These are phyloP conservation scores for baker's yeast (Saccharomyces cerevisiae) DNA, from an alignment of 805 yeast species.

Conservation along the genomic window DNA sequence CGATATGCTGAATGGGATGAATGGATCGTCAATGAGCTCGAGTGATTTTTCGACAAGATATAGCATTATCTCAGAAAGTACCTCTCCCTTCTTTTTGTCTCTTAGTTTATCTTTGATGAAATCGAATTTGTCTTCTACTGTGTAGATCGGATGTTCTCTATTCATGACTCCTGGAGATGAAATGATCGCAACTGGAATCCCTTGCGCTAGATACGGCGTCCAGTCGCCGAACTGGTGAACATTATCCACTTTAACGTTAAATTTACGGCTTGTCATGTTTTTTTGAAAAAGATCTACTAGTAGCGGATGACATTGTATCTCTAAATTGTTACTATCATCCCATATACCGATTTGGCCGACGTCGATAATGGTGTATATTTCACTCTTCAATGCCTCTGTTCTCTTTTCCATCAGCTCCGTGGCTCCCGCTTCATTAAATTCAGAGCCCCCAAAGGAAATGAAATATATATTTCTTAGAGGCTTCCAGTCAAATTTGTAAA, in stretches of 20 bases:
- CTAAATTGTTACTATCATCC: constrained; percentile 45
- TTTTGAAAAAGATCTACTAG: constrained; percentile 40
- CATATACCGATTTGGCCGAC: constrained; percentile 43
- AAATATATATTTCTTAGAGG: constrained; percentile 80
- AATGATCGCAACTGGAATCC: constrained; percentile 37
- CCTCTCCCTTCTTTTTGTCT: constrained; percentile 42
- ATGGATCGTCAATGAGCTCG: constrained; percentile 64
- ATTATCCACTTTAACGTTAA: constrained; percentile 19
- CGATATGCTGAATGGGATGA: constrained; percentile 59
- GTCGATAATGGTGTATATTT: constrained; percentile 66
- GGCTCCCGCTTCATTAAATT: constrained; percentile 78
- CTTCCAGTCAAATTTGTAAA: constrained; percentile 60
- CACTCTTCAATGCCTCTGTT: constrained; percentile 44
- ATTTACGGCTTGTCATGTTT: constrained; percentile 12
- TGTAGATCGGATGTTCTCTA: constrained; percentile 47
- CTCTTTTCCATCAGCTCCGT: constrained; percentile 63
- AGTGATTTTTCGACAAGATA: constrained; percentile 46
- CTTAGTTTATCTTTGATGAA: constrained; percentile 36
- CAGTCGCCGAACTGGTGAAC: constrained; percentile 50
- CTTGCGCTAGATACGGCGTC: constrained; percentile 55
- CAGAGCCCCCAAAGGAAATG: constrained; percentile 74
- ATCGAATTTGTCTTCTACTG: constrained; percentile 60
- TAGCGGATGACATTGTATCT: constrained; percentile 58
- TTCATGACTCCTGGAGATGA: constrained; percentile 15
- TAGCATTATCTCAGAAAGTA: constrained; percentile 49